phyloP scores from a whole-genome alignment of 1,284 basidiomycete genomes.

The Naganishia albida region DNA sequence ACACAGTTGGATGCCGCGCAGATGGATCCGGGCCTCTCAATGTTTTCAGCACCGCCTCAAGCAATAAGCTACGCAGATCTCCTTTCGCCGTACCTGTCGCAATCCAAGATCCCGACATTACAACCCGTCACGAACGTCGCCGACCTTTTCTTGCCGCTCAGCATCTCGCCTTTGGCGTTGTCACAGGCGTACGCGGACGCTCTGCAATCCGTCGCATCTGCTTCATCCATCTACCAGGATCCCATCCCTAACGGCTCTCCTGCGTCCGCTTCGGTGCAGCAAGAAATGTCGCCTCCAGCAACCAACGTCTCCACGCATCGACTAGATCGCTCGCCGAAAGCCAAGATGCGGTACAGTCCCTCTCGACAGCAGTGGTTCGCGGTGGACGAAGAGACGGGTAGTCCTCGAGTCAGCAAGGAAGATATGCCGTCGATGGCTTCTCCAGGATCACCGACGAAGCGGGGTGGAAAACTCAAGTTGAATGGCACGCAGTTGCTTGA shows the following conservation, averaged over 20 bases:
- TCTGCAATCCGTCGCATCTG: neutral
- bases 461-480: conserved; percentile 2
- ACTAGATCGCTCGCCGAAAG: conserved; percentile 22
- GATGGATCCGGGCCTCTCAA: neutral
- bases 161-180: conserved; percentile 18
- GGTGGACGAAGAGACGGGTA: conserved; percentile 22
- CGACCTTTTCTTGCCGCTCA: conserved; percentile 19
- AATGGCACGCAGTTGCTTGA: conserved; percentile 5
- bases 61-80: conserved; percentile 13
- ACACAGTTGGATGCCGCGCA: neutral
- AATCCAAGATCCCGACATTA: conserved; percentile 20
- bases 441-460: conserved; percentile 15
- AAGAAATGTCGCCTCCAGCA: conserved; percentile 15
- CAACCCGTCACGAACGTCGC: conserved; percentile 12
- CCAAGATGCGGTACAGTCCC: conserved; percentile 27
- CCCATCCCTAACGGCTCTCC: neutral
- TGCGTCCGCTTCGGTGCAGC: neutral
- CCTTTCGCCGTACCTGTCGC: conserved; percentile 6
- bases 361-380: conserved; percentile 22
- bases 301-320: conserved; percentile 23
- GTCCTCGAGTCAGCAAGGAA: conserved; percentile 10
- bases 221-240: neutral
- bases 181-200: conserved; percentile 11
- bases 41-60: conserved; percentile 8
- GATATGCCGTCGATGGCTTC: neutral